A percentile compares a stretch with the other conserved stretches of the same genome.
These are phyloP conservation scores for Schoenoplectus tabernaemontani DNA, from an alignment of 202 grass and related monocot species.

Conservation along the genomic window DNA sequence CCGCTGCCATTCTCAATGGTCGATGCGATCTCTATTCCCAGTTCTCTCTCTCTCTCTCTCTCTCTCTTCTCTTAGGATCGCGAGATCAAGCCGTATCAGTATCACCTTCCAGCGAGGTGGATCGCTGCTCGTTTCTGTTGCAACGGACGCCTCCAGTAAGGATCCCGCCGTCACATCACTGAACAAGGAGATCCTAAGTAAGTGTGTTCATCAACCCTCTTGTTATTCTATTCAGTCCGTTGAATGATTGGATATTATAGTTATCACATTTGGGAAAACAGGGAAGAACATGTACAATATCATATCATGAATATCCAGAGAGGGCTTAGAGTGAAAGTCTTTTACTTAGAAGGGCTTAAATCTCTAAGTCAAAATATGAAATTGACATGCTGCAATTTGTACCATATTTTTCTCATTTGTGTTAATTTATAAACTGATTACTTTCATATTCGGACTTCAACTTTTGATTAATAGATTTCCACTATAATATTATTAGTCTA, in stretches of 20 bases:
- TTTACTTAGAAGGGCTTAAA: not conserved
- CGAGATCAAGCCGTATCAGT: not conserved
- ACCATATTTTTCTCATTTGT: not conserved
- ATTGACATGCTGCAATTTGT: not conserved
- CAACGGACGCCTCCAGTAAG: constrained; percentile 33
- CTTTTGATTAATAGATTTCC: not conserved
- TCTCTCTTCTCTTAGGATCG: not conserved
- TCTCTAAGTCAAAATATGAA: not conserved
- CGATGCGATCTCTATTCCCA: not conserved
- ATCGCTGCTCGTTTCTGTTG: not conserved
- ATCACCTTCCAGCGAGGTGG: not conserved
- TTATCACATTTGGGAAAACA: not conserved
- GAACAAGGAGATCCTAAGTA: constrained; percentile 31
- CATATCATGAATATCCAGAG: not conserved
- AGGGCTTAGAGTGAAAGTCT: not conserved
- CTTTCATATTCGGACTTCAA: not conserved
- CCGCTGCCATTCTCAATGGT: not conserved
- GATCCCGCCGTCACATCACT: constrained; percentile 3
- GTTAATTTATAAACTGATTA: not conserved
- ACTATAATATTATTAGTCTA: not conserved
- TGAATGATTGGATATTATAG: not conserved
- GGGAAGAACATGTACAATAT: not conserved
- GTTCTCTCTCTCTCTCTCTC: not conserved
- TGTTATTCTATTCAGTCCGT: not conserved
- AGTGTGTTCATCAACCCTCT: not conserved